Base-by-base conservation (phyloP, 176 grass and related monocot genomes). In the Raddia distichophylla region DNA sequence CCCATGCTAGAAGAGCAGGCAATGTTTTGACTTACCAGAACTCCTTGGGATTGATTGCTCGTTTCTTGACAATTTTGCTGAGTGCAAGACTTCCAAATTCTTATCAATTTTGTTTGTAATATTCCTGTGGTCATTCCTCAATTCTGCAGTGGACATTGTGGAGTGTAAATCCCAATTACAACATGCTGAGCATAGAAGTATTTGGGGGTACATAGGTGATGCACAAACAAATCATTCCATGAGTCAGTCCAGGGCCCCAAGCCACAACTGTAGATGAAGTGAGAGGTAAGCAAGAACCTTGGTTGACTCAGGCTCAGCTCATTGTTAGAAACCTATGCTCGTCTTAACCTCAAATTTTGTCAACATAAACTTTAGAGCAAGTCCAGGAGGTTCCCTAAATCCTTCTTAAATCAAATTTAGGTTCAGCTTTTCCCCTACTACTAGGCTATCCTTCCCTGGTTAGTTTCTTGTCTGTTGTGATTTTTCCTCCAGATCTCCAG, bases 71-170 rank as follows among this genome's bases (percentile, higher is more conserved):
- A 91, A 50, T 81, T 87, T 99, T 65, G 90, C 49, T 56, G 93
- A 95, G 75, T 96, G 96, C 55, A 95, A 78, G 81, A 88, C 51
- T 85, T 93, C 80, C 44, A 99, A 34, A 64, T 93, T 95, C 45
- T 93, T 99, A 27, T 90, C 90, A 33, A 99, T 95, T 82, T 87
- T 93, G 50, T 82, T 82, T 16, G 93, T 93, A 71, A 95, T 80
- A 86, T 87, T 79, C 73, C 91, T 93, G 67, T 99, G 86, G 63
- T 99, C 96, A 71, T 85, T 93, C 45, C 78, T 54, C 75, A 99
- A 51, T 45, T 90, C 96, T 99, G 80, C 71, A 88, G 82, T 19
- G 18, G 69, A 62, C 7, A 69, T 86, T 7, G 34, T 64, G 11
- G 42, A 63, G 40, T 33, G 47, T 60, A 77, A 84, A 54, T 20